Percentiles rank a stretch among this genome's conserved stretches.
phyloP scores from a whole-genome alignment of 495 filamentous ascomycete species.

The Neurospora discreta region DNA sequence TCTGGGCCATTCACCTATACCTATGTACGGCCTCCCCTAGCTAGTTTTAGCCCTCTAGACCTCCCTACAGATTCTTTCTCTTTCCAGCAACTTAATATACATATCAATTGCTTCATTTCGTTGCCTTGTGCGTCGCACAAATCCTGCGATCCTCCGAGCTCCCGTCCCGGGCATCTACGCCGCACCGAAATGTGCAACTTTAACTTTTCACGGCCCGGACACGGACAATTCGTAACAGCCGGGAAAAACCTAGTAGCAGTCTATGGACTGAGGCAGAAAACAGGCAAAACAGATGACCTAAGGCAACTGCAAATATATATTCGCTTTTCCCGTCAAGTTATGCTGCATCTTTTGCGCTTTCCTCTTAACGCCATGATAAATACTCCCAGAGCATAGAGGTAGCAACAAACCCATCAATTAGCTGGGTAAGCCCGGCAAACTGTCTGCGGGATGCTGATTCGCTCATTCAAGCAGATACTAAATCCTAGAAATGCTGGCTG shows the following conservation, averaged over 20 bases:
- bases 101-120: too few species aligned
- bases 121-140: too few species aligned
- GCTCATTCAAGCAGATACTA: not conserved
- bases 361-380: not conserved
- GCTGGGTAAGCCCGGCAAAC: not conserved
- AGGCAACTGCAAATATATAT: not conserved
- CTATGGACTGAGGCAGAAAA: not conserved
- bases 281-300: not conserved
- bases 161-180: not conserved
- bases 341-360: not conserved
- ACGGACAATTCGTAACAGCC: not conserved
- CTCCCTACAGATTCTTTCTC: too few species aligned
- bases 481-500: not conserved
- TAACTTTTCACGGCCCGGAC: not conserved
- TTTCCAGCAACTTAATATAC: too few species aligned
- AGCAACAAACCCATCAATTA: not conserved
- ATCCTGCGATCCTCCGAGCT: not conserved
- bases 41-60: too few species aligned
- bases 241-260: not conserved
- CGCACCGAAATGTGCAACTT: not conserved
- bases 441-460: not conserved
- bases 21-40: too few species aligned
- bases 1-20: too few species aligned
- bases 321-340: not conserved
- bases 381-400: not conserved